Percentiles rank a stretch among this genome's conserved stretches.
Conservation (phyloP, 2,329 filamentous ascomycete genomes). For the Emergomyces pasteurianus region DNA sequence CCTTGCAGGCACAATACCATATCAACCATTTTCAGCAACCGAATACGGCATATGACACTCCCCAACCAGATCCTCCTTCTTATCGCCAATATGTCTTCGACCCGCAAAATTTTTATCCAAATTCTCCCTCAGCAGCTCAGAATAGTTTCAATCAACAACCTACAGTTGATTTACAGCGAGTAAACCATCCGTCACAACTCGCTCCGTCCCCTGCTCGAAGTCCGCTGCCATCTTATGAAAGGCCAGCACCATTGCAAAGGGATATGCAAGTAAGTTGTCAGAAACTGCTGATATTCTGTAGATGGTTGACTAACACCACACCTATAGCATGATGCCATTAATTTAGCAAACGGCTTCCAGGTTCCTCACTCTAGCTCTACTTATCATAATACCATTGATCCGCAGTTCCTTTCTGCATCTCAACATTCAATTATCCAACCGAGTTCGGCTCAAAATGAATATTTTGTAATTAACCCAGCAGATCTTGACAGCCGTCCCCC, state of each 20-base stretch:
- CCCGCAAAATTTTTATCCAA: conserved; percentile 21
- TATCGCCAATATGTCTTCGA: conserved; percentile 24
- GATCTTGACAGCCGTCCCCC: conserved; percentile 7
- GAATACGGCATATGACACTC: conserved; percentile 4
- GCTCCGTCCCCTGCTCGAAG: not conserved
- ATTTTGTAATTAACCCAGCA: conserved; percentile 11
- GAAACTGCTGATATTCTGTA: not conserved
- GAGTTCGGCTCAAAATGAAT: conserved; percentile 4
- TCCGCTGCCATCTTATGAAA: conserved; percentile 2
- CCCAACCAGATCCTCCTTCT: conserved; percentile 10
- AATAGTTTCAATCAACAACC: conserved; percentile 1
- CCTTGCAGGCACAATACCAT: conserved; percentile 20
- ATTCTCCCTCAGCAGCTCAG: not conserved
- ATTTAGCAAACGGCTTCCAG: conserved; percentile 21
- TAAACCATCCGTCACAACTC: conserved; percentile 1
- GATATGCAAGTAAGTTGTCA: conserved; percentile 2
- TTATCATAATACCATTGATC: conserved; percentile 29
- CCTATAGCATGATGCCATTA: conserved; percentile 17
- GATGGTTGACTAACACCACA: not conserved
- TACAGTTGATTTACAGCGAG: conserved; percentile 6
- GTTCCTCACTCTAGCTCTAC: conserved; percentile 13
- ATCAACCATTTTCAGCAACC: conserved; percentile 6
- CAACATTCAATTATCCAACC: conserved; percentile 13
- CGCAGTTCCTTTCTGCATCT: conserved; percentile 24
- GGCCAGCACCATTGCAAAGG: conserved; percentile 2